Percentiles rank a stretch among this genome's conserved stretches.
These are phyloP conservation scores for Blastobotrys illinoisensis DNA, from an alignment of 1,139 yeast species.

Conservation along the genomic window DNA sequence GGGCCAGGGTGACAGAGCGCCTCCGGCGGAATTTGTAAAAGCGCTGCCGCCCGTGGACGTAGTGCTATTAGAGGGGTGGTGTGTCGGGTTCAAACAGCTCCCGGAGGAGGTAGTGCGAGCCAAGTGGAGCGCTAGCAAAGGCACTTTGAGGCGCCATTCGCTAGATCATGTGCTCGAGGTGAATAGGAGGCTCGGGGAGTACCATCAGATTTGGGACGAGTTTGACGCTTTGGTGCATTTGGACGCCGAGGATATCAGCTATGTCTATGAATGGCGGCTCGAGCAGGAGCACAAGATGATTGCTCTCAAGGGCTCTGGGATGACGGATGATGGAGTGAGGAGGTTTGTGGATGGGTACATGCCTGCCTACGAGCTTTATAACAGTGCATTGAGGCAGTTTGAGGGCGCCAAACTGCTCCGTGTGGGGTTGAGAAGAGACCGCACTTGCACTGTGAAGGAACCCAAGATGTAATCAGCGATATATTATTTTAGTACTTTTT, in stretches of 20 bases:
- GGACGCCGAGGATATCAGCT: conserved; percentile 51
- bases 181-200: conserved; percentile 46
- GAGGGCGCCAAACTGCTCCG: not conserved
- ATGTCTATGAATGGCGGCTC: conserved; percentile 74
- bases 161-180: conserved; percentile 38
- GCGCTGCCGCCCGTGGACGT: conserved; percentile 46
- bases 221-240: conserved; percentile 61
- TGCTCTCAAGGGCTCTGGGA: conserved; percentile 55
- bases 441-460: not conserved
- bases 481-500: too few species aligned
- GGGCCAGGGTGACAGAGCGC: conserved; percentile 76
- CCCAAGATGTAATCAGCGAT: not conserved
- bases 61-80: conserved; percentile 90
- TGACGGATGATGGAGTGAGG: conserved; percentile 67
- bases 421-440: not conserved
- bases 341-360: conserved; percentile 74
- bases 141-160: conserved; percentile 21
- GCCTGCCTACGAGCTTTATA: conserved; percentile 77
- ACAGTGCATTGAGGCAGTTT: conserved; percentile 36
- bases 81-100: conserved; percentile 64
- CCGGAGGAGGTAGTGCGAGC: conserved; percentile 25
- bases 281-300: conserved; percentile 78
- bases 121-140: conserved; percentile 14
- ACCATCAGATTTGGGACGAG: conserved; percentile 51
- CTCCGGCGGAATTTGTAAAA: conserved; percentile 24